Evolutionary conservation across 345 rosid genomes (phyloP), one percentile per base, ranked within the genome.

Genomic region (Brassica napus): DNA sequence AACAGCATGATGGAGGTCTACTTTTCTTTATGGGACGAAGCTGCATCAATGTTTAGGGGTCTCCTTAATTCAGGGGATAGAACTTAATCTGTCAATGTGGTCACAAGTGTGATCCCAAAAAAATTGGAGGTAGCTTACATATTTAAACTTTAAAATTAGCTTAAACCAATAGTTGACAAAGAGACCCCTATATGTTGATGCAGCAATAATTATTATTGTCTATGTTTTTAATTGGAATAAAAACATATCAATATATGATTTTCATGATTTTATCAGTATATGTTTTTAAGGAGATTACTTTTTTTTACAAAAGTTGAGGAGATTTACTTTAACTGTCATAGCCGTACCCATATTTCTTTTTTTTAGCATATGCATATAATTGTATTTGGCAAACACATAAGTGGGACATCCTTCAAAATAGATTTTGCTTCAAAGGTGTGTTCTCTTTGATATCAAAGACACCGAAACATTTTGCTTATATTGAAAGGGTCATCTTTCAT

Each of bases 391-490:
- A 42, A 42, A 47, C 4, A 47, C 55, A 14, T 47, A 12, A 47
- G 55, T 12, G 5, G 55, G 55, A 47, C 55, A 47, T 47, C 55
- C 16, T 47, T 47, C 55, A 12, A 47, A 47, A 47, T 47, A 47
- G 16, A 47, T 47, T 47, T 47, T 47, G 6, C 16, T 47, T 47
- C 55, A 47, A 47, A 47, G 55, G 55, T 47, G 55, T 47, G 55
- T 47, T 39, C 47, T 39, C 47, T 94, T 92, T 55, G 34, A 26
- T 64, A 69, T 37, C 35, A 37, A 58, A 10, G 76, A 75, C 6
- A 2, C 14, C 49, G 42, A 21, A 44, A 65, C 65, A 32, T 8
- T 57, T n/a, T 39, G 69, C 52, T 59, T 34, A 26, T 65, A 6
- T 66, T 54, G 44, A 26, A 30, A 8, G 16, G 12, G 49, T 55